phyloP scores from a whole-genome alignment of 768 basidiomycete species.

The Clitopilus hobsonii region DNA sequence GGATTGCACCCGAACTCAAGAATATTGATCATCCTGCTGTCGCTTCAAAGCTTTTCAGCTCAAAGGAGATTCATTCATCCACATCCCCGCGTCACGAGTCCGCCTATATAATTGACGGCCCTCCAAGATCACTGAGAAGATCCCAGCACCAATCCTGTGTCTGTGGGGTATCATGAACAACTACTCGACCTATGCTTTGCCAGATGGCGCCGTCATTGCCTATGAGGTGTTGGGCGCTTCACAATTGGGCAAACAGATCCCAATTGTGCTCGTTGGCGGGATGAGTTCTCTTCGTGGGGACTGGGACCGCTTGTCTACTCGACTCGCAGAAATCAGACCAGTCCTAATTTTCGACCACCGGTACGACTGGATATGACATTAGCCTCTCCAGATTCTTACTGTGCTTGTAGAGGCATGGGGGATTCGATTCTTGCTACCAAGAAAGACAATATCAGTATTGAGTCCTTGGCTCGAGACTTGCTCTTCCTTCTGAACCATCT shows the following conservation, averaged over 20 bases:
- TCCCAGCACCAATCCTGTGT: background rate
- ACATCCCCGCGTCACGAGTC: background rate
- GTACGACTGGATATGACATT: conserved; percentile 3
- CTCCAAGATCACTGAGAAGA: background rate
- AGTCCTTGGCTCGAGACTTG: conserved; percentile 41
- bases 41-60: background rate
- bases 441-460: conserved; percentile 36
- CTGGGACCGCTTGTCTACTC: conserved; percentile 30
- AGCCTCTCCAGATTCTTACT: background rate
- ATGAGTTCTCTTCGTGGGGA: conserved; percentile 36
- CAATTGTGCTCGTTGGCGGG: conserved; percentile 39
- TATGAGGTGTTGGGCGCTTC: conserved; percentile 36
- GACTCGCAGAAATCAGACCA: conserved; percentile 34
- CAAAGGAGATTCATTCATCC: background rate
- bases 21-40: background rate
- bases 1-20: background rate
- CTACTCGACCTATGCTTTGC: conserved; percentile 18
- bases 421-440: conserved; percentile 30
- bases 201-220: conserved; percentile 37
- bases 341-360: conserved; percentile 40
- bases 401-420: conserved; percentile 37
- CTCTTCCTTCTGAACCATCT: conserved; percentile 30
- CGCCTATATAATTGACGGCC: background rate
- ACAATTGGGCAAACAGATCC: conserved; percentile 22
- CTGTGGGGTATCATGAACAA: background rate